Evolutionary conservation across 805 yeast genomes (phyloP), one percentile per base, ranked within the genome.

Genomic region (Saccharomycopsis sp.): DNA sequence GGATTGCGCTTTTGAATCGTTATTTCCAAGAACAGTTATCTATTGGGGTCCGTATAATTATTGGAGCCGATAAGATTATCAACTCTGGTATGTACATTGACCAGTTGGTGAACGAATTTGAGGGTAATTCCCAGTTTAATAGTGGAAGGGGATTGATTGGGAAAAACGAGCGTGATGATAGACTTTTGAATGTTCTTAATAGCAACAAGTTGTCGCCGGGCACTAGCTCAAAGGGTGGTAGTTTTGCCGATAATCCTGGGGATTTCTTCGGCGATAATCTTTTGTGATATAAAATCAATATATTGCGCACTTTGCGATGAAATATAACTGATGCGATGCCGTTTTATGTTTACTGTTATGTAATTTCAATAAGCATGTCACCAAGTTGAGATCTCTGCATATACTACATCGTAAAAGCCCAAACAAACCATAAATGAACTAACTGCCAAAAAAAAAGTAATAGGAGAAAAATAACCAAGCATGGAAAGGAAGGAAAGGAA

Each of bases 11-110:
- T 61, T 75, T 91, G 62, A 85, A 86, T 66, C 71, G 71, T 29
- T 73, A 81, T 23, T 77, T 75, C 55, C 59, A 54, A 23, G 65
- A 68, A 47, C 79, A 79, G 40, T 44, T 44, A 44, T 21, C 24
- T 5, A 23, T 21, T 16, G 82, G 80, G 8, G 76, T 87, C 51
- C 80, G 89, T 62, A 75, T 89, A 15, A 77, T 90, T 1, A 72
- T 91, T n/a, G 99, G 99, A 7, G 91, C 97, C 34, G 83, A 90
- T 1, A 70, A 78, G n/a, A 71, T 85, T 2, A 65, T 78, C 46
- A 82, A 77, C 59, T 78, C 87, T 0, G 64, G 67, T 15, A 63
- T 68, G 37, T 79, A 77, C 59, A 61, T 78, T 44, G 64, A 24
- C 1, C 23, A 40, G 8, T 16, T 57, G 64, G 40, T 70, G n/a